A percentile compares a stretch with the other conserved stretches of the same genome.
phyloP scores from a whole-genome alignment of 2,329 filamentous ascomycete genomes.

The Penicillium sp. region DNA sequence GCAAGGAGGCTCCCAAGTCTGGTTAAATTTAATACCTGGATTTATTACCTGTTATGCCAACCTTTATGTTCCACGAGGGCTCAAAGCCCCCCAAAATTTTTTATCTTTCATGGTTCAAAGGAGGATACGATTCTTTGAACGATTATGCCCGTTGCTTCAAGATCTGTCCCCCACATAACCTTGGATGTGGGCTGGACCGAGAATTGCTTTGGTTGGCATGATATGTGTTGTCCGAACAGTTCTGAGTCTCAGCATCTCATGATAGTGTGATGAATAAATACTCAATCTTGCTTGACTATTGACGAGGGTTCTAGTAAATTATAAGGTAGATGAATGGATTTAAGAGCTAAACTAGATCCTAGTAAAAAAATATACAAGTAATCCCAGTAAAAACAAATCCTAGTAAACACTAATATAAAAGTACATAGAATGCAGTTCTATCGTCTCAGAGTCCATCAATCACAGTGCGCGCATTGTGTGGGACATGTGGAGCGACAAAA shows the following conservation, averaged over 20 bases:
- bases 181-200: constrained; percentile 37
- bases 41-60: constrained; percentile 30
- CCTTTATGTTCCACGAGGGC: constrained; percentile 30
- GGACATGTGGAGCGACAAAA: constrained; percentile 7
- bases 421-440: background rate
- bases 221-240: constrained; percentile 34
- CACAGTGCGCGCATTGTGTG: constrained; percentile 1
- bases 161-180: constrained; percentile 27
- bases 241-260: constrained; percentile 37
- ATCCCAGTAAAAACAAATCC: background rate
- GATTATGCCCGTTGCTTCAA: constrained; percentile 24
- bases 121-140: constrained; percentile 28
- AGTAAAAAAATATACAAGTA: background rate
- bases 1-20: constrained; percentile 74
- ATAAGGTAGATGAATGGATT: background rate
- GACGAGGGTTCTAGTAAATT: background rate
- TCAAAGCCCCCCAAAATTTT: constrained; percentile 22
- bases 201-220: constrained; percentile 38
- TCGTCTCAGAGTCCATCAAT: background rate
- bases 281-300: constrained; percentile 12
- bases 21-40: constrained; percentile 26
- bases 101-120: constrained; percentile 30
- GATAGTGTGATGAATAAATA: constrained; percentile 40
- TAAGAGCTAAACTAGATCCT: background rate
- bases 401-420: background rate